Evolutionary conservation across 1,284 basidiomycete species (phyloP), one percentile per base, ranked within the genome.

Genomic region (Apiotrichum laibachii): DNA sequence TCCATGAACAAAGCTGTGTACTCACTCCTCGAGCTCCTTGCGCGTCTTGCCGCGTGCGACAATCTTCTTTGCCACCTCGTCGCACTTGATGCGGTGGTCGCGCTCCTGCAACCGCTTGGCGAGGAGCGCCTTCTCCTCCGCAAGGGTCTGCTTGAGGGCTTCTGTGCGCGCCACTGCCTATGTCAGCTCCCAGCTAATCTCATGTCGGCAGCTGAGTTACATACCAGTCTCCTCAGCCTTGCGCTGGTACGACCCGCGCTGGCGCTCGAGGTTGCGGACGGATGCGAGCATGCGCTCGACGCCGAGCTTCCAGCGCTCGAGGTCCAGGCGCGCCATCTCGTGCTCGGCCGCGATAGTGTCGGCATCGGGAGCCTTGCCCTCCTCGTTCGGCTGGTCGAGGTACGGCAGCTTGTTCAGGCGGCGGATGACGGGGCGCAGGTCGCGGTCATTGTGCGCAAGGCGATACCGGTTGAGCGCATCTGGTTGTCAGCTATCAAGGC

Each of bases 391-490:
- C 19, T 18, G 19, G 12, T 21, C 19, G 15, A 62, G 42, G 16
- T 60, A 55, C 4, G 70, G 59, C 7, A 73, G 59, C 7, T 66
- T 58, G 50, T 73, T 68, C 26, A 77, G 53, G 2, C 75, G 67
- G 6, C 67, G 67, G 10, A 67, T 47, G 35, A 77, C 62, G 0
- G 68, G 58, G 50, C 70, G 68, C 46, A 72, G 50, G 13, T 76
- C 74, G 48, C 67, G 54, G 51, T 77, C 75, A 15, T 69, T 56
- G 59, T 77, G 73, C 16, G 69, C 66, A 18, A 77, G 64, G 12
- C 75, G 69, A 53, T 62, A 77, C 11, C 72, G 68, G 55, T 73
- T 77, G 15, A 74, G 60, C 22, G 69, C 65, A 51, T 76, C 74
- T 76, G 37, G 39, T 11, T 48, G 49, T 61, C 22, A 52, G 55